A percentile compares a stretch with the other conserved stretches of the same genome.
Evolutionary conservation across 208 protist species (phyloP).

Genomic region (Leishmania amazonensis): DNA sequence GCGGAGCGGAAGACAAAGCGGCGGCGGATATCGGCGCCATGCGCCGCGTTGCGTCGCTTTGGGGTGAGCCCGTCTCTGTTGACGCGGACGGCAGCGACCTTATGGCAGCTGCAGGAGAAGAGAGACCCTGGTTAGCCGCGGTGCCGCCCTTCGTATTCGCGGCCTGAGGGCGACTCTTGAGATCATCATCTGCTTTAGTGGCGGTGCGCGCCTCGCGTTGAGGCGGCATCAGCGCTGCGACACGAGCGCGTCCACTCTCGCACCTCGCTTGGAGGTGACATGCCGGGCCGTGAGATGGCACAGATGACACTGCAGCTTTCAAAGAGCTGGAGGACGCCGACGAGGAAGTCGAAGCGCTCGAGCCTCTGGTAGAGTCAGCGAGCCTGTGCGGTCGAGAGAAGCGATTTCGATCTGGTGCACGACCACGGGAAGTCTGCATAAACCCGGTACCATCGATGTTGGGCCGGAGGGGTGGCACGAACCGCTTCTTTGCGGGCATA

Average conservation of each 20-base stretch:
- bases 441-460: constrained; percentile 44
- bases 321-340: constrained; percentile 7
- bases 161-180: neutral
- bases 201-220: neutral
- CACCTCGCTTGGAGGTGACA: neutral
- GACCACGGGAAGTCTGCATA: constrained; percentile 13
- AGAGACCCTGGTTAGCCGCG: no score
- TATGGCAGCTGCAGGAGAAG: neutral
- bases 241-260: neutral
- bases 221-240: neutral
- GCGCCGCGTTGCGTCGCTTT: neutral
- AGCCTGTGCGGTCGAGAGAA: neutral
- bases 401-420: constrained; percentile 10
- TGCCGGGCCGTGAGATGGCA: neutral
- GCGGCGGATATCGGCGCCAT: neutral
- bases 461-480: constrained; percentile 40
- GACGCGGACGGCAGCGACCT: neutral
- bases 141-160: neutral
- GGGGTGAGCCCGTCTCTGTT: neutral
- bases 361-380: neutral
- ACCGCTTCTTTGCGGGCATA: constrained; percentile 36
- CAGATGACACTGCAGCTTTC: neutral
- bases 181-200: neutral
- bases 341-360: constrained; percentile 2
- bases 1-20: neutral